phyloP scores from a whole-genome alignment of 2,329 filamentous ascomycete genomes.

The Erysiphe pulchra region DNA sequence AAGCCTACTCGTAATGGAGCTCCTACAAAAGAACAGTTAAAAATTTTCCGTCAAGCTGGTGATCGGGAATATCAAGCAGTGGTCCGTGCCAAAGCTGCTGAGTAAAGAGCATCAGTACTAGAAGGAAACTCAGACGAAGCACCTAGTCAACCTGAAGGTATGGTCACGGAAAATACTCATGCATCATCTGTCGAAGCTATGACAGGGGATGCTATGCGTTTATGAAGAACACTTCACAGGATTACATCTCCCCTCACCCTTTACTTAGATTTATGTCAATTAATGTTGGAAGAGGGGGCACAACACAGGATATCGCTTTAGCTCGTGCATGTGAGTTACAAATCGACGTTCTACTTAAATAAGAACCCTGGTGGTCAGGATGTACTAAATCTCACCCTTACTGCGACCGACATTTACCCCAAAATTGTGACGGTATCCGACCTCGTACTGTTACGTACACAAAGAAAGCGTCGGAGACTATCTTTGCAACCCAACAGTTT shows the following conservation, averaged over 20 bases:
- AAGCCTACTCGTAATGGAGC: background rate
- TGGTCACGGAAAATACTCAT: background rate
- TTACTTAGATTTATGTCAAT: background rate
- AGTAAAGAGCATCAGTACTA: background rate
- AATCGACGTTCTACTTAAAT: background rate
- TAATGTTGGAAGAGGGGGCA: background rate
- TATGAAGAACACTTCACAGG: background rate
- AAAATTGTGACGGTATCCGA: background rate
- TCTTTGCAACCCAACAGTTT: background rate
- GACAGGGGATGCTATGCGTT: background rate
- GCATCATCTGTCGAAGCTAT: background rate
- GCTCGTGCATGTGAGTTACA: background rate
- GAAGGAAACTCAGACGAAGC: background rate
- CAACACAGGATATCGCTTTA: background rate
- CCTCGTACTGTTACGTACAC: background rate
- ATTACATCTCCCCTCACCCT: background rate
- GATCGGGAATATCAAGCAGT: background rate
- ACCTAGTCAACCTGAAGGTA: background rate
- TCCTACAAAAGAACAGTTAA: background rate
- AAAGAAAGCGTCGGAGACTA: background rate
- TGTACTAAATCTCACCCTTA: background rate
- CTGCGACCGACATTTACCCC: background rate
- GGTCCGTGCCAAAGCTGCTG: background rate
- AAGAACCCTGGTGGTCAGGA: background rate
- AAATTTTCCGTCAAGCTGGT: background rate